A percentile compares a stretch with the other conserved stretches of the same genome.
Conservation (phyloP, 257 asterid genomes). For the Solanum raphanifolium region DNA sequence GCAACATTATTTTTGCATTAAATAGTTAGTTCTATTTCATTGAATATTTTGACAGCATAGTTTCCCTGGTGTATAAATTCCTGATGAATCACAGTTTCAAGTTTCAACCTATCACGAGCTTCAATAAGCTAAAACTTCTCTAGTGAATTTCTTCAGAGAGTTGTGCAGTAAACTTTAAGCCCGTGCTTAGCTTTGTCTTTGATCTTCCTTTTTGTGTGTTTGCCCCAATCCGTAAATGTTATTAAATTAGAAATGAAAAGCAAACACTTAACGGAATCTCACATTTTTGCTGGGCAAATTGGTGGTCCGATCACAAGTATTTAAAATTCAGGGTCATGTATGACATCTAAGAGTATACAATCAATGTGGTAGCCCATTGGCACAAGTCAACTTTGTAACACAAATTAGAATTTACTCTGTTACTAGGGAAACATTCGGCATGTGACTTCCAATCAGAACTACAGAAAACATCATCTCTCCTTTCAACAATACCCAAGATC, state of each 20-base stretch:
- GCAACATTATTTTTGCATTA: neutral
- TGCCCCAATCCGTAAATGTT: neutral
- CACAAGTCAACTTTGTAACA: neutral
- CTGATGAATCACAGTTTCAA: neutral
- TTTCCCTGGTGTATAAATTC: slow-evolving; percentile 24
- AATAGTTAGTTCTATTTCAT: neutral
- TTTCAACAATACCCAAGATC: neutral
- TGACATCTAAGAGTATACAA: neutral
- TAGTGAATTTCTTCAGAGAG: neutral
- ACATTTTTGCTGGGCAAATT: neutral
- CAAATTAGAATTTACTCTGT: neutral
- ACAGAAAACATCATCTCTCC: neutral
- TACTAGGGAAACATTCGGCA: neutral
- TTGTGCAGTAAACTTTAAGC: neutral
- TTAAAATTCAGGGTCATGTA: neutral
- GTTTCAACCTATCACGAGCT: neutral
- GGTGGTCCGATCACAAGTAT: neutral
- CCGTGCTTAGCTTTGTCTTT: neutral
- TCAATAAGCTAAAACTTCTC: neutral
- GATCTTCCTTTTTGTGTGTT: neutral
- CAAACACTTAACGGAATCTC: neutral
- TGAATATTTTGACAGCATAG: neutral
- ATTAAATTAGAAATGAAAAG: neutral
- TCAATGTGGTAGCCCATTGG: neutral
- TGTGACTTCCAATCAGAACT: neutral